These are phyloP conservation scores for Fraxinus sp. DNA, from an alignment of 305 asterid species.

Conservation along the genomic window DNA sequence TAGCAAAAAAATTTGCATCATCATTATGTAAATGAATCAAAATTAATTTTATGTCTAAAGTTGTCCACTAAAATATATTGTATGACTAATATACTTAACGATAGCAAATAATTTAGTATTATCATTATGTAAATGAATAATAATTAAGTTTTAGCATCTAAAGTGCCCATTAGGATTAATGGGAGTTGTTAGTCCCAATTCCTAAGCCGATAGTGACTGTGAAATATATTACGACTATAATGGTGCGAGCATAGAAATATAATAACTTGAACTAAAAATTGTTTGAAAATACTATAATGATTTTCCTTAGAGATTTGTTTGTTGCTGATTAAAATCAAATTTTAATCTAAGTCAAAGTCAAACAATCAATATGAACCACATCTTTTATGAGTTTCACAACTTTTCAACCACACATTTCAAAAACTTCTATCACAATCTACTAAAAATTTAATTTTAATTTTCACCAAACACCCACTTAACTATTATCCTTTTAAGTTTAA, in stretches of 20 bases:
- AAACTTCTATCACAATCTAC: too few relatives aligned
- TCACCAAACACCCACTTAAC: too few relatives aligned
- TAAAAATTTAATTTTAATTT: too few relatives aligned
- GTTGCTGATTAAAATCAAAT: too few relatives aligned
- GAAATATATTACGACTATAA: neutral
- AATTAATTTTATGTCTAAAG: neutral
- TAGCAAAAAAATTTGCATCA: neutral
- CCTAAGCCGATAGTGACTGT: neutral
- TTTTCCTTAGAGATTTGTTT: too few relatives aligned
- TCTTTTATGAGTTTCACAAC: too few relatives aligned
- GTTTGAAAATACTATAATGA: neutral
- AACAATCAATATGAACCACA: too few relatives aligned
- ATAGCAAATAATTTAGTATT: neutral
- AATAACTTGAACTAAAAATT: too few relatives aligned
- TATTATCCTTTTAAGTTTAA: neutral
- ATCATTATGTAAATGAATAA: neutral
- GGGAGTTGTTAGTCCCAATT: neutral
- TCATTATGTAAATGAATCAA: neutral
- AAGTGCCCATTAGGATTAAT: neutral
- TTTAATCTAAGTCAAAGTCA: too few relatives aligned
- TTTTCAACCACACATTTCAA: too few relatives aligned
- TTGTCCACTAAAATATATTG: neutral
- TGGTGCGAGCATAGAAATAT: neutral
- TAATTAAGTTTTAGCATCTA: neutral
- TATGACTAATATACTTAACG: neutral